phyloP scores from a whole-genome alignment of 2,329 filamentous ascomycete genomes.

The Cladophialophora bantiana region DNA sequence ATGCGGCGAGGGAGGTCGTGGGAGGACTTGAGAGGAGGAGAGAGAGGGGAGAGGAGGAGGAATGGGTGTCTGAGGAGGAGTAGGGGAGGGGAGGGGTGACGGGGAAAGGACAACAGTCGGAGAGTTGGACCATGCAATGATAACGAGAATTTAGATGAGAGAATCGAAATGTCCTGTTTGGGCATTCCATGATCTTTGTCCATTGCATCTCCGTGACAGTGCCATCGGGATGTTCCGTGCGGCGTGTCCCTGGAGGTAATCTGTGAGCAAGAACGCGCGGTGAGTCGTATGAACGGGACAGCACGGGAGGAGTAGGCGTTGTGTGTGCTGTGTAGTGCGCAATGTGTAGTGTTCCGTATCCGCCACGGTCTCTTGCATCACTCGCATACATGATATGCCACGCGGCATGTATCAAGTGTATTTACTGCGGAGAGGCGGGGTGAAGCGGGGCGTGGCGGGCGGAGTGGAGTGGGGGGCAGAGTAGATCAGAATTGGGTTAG shows the following conservation, averaged over 20 bases:
- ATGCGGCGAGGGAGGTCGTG: constrained; percentile 47
- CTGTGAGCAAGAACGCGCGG: not conserved
- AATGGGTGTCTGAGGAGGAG: constrained; percentile 32
- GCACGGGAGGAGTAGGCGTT: too few relatives aligned
- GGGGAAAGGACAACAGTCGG: not conserved
- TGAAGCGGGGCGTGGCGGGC: too few relatives aligned
- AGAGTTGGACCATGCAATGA: not conserved
- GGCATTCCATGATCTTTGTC: too few relatives aligned
- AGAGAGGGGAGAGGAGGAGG: constrained; percentile 28
- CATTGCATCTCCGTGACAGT: not conserved
- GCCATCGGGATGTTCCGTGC: not conserved
- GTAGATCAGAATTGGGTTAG: too few relatives aligned
- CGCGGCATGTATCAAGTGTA: too few relatives aligned
- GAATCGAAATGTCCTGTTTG: not conserved
- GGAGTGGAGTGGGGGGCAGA: too few relatives aligned
- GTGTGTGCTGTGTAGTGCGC: too few relatives aligned
- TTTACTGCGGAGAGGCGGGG: too few relatives aligned
- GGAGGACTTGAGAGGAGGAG: constrained; percentile 32
- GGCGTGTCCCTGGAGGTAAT: not conserved
- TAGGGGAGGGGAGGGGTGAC: not conserved
- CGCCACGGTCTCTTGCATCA: too few relatives aligned
- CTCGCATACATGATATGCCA: too few relatives aligned
- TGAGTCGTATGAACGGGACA: too few relatives aligned
- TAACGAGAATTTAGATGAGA: not conserved
- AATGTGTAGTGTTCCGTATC: too few relatives aligned